phyloP scores from a whole-genome alignment of 805 yeast genomes.

The Ogataea ramenticola region DNA sequence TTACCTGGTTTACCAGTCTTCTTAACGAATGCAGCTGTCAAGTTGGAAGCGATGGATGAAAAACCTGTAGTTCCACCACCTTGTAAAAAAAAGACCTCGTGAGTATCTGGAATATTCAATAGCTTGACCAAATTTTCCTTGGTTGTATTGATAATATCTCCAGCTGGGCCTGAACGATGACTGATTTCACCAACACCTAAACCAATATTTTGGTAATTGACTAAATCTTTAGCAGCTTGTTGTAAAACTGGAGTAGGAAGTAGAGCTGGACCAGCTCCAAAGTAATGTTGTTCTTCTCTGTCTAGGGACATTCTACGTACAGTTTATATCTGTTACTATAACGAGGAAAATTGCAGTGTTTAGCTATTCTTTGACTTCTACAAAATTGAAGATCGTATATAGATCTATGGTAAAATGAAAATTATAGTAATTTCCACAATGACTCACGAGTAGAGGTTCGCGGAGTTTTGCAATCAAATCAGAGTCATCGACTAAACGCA shows the following conservation, averaged over 20 bases:
- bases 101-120: constrained; percentile 78
- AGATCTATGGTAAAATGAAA: too few species aligned
- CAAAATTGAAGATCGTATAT: too few species aligned
- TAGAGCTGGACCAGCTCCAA: constrained; percentile 99
- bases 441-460: too few species aligned
- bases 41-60: constrained; percentile 76
- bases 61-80: constrained; percentile 99
- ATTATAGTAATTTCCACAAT: too few species aligned
- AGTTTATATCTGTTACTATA: too few species aligned
- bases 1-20: constrained; percentile 69
- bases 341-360: too few species aligned
- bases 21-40: constrained; percentile 61
- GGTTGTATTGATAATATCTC: constrained; percentile 67
- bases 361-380: too few species aligned
- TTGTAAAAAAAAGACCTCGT: constrained; percentile 91
- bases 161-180: constrained; percentile 85
- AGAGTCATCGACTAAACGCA: too few species aligned
- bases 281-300: constrained; percentile 72
- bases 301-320: constrained; percentile 30
- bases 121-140: constrained; percentile 59
- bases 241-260: constrained; percentile 79
- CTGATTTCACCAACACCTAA: constrained; percentile 95
- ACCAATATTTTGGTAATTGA: constrained; percentile 62
- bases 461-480: too few species aligned
- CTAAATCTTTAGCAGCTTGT: constrained; percentile 79